These are phyloP conservation scores for Eutrema heterophyllum DNA, from an alignment of 345 rosid genomes.

Conservation along the genomic window DNA sequence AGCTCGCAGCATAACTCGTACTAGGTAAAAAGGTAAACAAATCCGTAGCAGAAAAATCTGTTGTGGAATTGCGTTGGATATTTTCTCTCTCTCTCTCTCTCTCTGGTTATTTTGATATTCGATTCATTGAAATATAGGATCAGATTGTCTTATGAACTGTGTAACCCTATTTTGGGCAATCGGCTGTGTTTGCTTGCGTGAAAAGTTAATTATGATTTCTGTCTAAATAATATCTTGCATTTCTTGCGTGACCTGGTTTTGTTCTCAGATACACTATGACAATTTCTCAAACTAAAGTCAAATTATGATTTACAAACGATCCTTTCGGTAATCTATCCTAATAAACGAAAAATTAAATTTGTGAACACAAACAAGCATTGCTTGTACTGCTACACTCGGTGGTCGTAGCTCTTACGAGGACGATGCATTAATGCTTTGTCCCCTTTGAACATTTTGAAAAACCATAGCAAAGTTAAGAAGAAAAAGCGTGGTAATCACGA, in stretches of 20 bases:
- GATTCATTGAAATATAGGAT: conserved; percentile 26
- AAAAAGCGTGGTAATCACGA: not conserved
- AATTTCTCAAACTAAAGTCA: not conserved
- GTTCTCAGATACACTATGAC: not conserved
- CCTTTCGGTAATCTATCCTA: not conserved
- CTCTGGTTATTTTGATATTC: conserved; percentile 19
- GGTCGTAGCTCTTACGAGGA: not conserved
- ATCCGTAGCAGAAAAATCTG: conserved; percentile 9
- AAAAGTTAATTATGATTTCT: conserved; percentile 6
- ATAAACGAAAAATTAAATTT: not conserved
- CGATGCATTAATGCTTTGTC: not conserved
- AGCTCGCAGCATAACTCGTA: not conserved
- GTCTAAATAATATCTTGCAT: not conserved
- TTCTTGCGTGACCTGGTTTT: not conserved
- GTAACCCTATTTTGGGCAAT: conserved; percentile 19
- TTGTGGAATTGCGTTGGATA: conserved; percentile 17
- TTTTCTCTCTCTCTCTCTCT: not conserved
- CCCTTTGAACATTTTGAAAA: not conserved
- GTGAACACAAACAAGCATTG: not conserved
- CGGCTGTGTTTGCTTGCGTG: conserved; percentile 20
- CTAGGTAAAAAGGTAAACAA: not conserved
- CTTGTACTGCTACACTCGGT: not conserved
- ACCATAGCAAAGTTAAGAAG: not conserved
- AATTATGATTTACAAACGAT: not conserved
- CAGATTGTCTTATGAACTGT: conserved; percentile 20